These are phyloP conservation scores for Oryza brachyantha DNA, from an alignment of 176 grass and related monocot genomes.

Conservation along the genomic window DNA sequence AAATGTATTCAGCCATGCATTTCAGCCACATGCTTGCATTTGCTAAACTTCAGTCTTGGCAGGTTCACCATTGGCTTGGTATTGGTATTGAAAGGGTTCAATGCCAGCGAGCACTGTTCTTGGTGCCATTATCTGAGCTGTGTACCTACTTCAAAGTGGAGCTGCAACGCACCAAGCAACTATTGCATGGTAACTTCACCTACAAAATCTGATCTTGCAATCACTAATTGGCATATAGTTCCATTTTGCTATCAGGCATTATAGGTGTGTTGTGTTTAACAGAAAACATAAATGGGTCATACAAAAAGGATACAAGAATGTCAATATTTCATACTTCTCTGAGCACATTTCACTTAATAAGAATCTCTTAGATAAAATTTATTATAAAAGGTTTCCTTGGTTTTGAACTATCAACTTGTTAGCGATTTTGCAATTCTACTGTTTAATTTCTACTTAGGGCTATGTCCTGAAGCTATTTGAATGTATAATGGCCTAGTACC, in stretches of 20 bases:
- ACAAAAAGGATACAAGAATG: neutral
- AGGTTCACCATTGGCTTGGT: constrained; percentile 72
- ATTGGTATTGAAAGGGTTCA: constrained; percentile 53
- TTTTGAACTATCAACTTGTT: neutral
- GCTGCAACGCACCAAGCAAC: constrained; percentile 50
- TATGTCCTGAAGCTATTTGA: neutral
- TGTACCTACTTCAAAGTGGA: constrained; percentile 85
- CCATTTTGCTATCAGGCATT: neutral
- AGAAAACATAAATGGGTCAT: neutral
- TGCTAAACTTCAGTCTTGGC: constrained; percentile 40
- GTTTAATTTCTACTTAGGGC: constrained; percentile 10
- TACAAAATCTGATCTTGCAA: neutral
- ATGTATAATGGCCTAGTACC: neutral
- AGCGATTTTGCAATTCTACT: neutral
- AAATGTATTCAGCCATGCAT: neutral
- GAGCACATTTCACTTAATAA: neutral
- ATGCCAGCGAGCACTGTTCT: constrained; percentile 67
- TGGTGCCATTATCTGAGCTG: constrained; percentile 97
- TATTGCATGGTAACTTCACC: constrained; percentile 51
- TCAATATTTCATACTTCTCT: neutral
- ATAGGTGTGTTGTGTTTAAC: constrained; percentile 4
- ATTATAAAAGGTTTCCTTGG: constrained; percentile 5
- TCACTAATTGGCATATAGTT: neutral
- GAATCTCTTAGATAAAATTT: constrained; percentile 2
- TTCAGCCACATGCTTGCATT: constrained; percentile 29